Base-by-base conservation (phyloP, 371 early-diverging fungal species). In the Mortierella sp. region DNA sequence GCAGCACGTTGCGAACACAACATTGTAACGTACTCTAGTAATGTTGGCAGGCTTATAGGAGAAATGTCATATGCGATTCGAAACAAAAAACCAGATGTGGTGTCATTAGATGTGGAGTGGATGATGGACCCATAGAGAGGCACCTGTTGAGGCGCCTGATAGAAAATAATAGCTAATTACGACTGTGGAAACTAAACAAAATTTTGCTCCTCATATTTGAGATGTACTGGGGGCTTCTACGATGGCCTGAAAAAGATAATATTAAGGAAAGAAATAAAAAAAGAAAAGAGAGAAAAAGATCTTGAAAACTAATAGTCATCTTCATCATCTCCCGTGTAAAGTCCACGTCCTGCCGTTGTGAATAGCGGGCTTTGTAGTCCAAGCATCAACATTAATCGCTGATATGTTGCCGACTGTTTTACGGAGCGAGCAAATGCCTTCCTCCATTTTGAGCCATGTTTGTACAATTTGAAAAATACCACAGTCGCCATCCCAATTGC, bases 351-450 rank as follows among this genome's bases (percentile, higher is more conserved):
- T 12, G 62, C 37, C 9, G 68, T 77, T 23, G 72, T 72, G 47
- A 64, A 68, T 19, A 78, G 31, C 0, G 78, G 78, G 12, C 78
- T 78, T 42, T 78, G 78, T 29, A 78, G 45, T 0, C 78, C 78
- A 0, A 78, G 54, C 72, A 66, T 72, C 49, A 72, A 34, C 78
- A 78, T 72, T 9, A 72, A 17, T 28, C 78, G 45, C 62, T 78
- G 78, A 12, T 68, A 78, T 9, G 59, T 34, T 10, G 72, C 71
- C 19, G 78, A 78, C 13, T 69, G 72, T 28, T 64, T 68, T 10
- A 78, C 45, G n/a, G 55, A 42, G 22, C 71, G 57, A 17, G 45
- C 35, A 12, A 71, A 13, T n/a, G 57, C 28, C 40, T 49, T 40
- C 47, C 66, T 68, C 72, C 68, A 72, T 26, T 54, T 64, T 15